Base-by-base conservation (phyloP, 2,329 filamentous ascomycete species). In the Neurospora crassa region DNA sequence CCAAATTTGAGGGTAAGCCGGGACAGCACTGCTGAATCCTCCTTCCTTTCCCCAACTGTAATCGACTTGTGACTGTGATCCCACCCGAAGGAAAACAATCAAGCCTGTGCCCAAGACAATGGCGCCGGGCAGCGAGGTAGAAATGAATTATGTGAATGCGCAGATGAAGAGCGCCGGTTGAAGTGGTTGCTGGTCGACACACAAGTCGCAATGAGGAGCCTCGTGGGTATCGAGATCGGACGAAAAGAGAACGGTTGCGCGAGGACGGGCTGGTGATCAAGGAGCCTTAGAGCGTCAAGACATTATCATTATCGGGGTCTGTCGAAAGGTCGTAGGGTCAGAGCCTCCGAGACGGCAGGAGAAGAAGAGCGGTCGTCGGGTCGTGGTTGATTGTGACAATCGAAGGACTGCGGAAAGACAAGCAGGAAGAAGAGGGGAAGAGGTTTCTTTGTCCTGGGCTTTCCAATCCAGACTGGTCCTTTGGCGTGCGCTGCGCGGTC, bases 11-110 rank as follows among this genome's bases (percentile, higher is more conserved):
- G 77, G 73, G 74, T 75, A 78, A 70, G 75, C 73, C 73, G 76
- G 83, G 83, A 85, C 84, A 86, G 84, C 84, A 76, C 84, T 84
- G 84, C 84, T 85, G 84, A 81, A 85, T 85, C 84, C 84, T 80
- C 71, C 67, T 70, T 70, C 34, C 40, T 68, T 67, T 70, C 68
- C 41, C 42, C 41, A 68, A 63, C 63, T 67, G 67, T 72, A 45
- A 63, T 29, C 20, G 59, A 29, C 37, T 37, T 41, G 18, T 53
- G 3, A 34, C 29, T 34, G 47, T 16, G 29, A 34, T 59, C 24
- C 47, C 47, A 59, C 29, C 53, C 53, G 24, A 53, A 53, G 40
- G 53, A 67, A 69, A 63, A 53, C 40, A 70, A 67, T 68, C 69
- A 43, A 20, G 67, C 24, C n/a, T 18, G 37, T 70, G 67, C 63